Base-by-base conservation (phyloP, 108 stramenopile genomes). In the Fistulifera pelliculosa region DNA sequence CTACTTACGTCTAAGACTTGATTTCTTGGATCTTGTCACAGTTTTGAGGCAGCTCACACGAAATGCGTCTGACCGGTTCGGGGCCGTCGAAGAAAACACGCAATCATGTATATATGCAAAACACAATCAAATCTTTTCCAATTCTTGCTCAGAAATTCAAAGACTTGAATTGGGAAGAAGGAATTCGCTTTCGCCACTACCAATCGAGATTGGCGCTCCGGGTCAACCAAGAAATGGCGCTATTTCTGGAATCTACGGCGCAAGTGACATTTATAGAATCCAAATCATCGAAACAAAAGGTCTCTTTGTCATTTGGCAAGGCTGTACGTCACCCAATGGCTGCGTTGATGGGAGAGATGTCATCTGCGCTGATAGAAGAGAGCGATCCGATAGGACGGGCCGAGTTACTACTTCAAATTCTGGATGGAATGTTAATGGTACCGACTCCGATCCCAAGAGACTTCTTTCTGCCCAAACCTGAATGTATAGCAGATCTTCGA, bases 381-480 rank as follows among this genome's bases (percentile, higher is more conserved):
- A 57, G 54, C 28, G 27, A 49, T 2, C 56, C 70, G 8, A 42
- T 75, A 12, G 74, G 75, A 19, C 62, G 78, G 25, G 78, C 78
- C 0, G 68, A 65, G 1, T 60, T 64, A 1, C 11, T 79, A 52
- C 47, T 72, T 8, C 62, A 75, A 45, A 42, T 79, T 10, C 22
- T 79, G 15, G 78, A 79, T 47, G 66, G 60, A 1, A 38, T 79
- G 11, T 52, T 73, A 7, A 62, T 58, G 59, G 41, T 47, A 16
- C 78, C 78, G 23, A 5, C 47, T 24, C 78, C 74, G 1, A 58
- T 75, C 41, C 78, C 78, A 16, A 31, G 58, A 41, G 53, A 56
- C 13, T 61, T 74, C 17, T 28, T 59, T 5, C 11, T 23, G 4
- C 27, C 63, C 60, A 25, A 14, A 31, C 8, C 58, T 57, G 2